phyloP scores from a whole-genome alignment of 495 filamentous ascomycete species.

The Penicillium coffeae region DNA sequence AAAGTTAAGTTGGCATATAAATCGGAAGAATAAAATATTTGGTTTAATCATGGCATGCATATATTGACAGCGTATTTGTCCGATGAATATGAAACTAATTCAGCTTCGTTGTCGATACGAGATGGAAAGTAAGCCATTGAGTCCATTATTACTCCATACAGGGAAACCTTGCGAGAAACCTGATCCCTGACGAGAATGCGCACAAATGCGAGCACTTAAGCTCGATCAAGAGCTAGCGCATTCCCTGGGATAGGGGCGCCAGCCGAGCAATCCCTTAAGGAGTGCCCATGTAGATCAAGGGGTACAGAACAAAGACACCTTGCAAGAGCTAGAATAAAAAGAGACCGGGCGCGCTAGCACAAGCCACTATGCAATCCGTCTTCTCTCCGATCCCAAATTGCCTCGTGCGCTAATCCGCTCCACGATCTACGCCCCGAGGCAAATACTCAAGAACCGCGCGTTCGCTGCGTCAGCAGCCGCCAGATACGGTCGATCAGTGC shows the following conservation, averaged over 20 bases:
- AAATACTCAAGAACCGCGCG: conserved; percentile 8
- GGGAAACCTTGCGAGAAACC: no score
- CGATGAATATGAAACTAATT: no score
- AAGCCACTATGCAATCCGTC: neutral
- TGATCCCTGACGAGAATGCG: no score
- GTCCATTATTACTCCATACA: no score
- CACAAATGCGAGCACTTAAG: no score
- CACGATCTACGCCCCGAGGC: no score
- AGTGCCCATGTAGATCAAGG: conserved; percentile 1
- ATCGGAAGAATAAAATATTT: no score
- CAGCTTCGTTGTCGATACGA: no score
- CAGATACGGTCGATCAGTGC: conserved; percentile 1
- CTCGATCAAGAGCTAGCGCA: no score
- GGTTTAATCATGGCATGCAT: no score
- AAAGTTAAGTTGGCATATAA: neutral
- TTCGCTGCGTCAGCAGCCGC: conserved; percentile 15
- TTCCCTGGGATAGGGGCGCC: neutral
- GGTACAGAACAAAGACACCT: neutral
- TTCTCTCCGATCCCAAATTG: neutral
- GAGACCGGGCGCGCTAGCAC: neutral
- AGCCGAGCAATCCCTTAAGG: neutral
- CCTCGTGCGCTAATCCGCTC: neutral
- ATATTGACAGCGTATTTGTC: no score
- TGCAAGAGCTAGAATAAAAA: neutral
- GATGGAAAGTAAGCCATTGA: no score